Base-by-base conservation (phyloP, 129 eudicot species). In the Pulicaria dysenterica region DNA sequence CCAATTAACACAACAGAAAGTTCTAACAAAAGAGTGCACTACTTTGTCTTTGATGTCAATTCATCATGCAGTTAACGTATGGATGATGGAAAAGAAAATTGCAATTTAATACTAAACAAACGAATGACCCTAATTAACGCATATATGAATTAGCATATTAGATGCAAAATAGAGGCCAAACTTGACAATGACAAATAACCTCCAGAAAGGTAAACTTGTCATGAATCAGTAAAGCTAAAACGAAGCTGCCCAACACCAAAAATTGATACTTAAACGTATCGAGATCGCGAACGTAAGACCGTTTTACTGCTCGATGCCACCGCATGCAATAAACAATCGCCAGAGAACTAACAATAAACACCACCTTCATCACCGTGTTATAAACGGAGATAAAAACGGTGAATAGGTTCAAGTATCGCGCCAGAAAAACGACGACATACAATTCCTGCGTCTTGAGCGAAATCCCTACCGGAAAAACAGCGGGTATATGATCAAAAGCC, bases 401-500 rank as follows among this genome's bases (percentile, higher is more conserved):
- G 73, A 88, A 86, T n/a, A 91, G 73, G 79, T 91, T 91, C 70
- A 91, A 58, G 73, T 91, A 91, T 9, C 97, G 88, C 24, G 95
- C 31, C 79, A 85, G 3, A 58, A 91, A 91, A 58, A 91, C 90
- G 39, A 88, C 36, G 3, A 85, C 95, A 56, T 83, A 91, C 38
- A 91, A 73, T 83, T 88, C 95, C 76, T 92, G 97, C 15, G 97
- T 88, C 97, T 92, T 92, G 77, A 84, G 66, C 40, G 97, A 92
- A 68, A 92, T 80, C 54, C 97, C 97, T 91, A 72, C 36, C 8
- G 12, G 12, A 12, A 17, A 37, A 70, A 3, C 45, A 72, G 34
- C 16, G n/a, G 65, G 49, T 48, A 10, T 0, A 24, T 24, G 5
- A 61, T 60, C 31, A 39, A 24, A 42, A 24, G 51, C 13, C 58